These are phyloP conservation scores for Akebia trifoliata DNA, from an alignment of 164 flowering plant genomes.

Conservation along the genomic window DNA sequence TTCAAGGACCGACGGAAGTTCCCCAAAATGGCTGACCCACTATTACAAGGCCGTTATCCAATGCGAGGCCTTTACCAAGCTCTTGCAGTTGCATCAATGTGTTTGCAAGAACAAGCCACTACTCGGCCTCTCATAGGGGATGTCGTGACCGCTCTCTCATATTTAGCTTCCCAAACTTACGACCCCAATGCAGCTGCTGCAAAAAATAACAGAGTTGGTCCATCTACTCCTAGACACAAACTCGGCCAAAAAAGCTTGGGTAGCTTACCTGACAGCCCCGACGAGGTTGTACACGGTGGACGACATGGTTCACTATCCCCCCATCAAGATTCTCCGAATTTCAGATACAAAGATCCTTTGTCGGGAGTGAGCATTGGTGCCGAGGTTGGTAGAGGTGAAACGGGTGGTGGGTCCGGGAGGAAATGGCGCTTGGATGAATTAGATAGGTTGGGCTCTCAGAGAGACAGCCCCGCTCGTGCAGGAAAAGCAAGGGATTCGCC, in stretches of 20 bases:
- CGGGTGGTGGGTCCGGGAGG: conserved; percentile 59
- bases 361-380: conserved; percentile 38
- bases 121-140: conserved; percentile 86
- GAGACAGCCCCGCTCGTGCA: conserved; percentile 46
- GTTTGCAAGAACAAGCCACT: conserved; percentile 88
- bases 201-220: conserved; percentile 41
- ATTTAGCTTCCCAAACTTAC: conserved; percentile 71
- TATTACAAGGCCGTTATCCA: conserved; percentile 78
- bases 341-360: conserved; percentile 49
- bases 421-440: conserved; percentile 50
- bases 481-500: conserved; percentile 45
- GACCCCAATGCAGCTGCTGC: conserved; percentile 55
- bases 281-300: conserved; percentile 32
- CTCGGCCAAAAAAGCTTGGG: conserved; percentile 41
- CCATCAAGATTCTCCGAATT: conserved; percentile 63
- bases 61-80: conserved; percentile 89
- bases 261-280: conserved; percentile 39
- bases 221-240: conserved; percentile 46
- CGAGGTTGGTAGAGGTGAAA: conserved; percentile 35
- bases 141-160: conserved; percentile 83
- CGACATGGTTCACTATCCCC: conserved; percentile 52
- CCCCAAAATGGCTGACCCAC: conserved; percentile 84
- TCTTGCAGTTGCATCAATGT: conserved; percentile 90
- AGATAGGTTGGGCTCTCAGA: conserved; percentile 45
- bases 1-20: conserved; percentile 83